Base-by-base conservation (phyloP, 1,284 basidiomycete genomes). In the Afroboletus lepidellus region DNA sequence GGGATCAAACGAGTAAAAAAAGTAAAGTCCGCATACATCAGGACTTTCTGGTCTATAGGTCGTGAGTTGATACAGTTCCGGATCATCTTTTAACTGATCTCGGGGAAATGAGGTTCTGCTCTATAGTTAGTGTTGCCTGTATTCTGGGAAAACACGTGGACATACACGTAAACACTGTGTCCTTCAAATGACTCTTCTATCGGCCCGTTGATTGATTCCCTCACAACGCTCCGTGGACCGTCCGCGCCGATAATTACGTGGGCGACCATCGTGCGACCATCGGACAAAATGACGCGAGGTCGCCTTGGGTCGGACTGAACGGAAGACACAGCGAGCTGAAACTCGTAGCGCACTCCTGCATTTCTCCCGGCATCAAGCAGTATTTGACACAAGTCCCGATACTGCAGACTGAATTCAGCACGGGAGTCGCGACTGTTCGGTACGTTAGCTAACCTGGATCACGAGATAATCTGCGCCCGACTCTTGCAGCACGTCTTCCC, bases 401-500 rank as follows among this genome's bases (percentile, higher is more conserved):
- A 69, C 77, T 82, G 58, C 21, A 51, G 34, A 41, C 53, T 51
- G 49, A n/a, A 29, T 46, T 59, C 36, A 57, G 45, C 23, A 44
- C 27, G 50, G 29, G 53, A 16, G 33, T 34, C 1, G 20, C 21
- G 8, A 24, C 5, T 7, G 32, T 9, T 29, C 20, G 18, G 37
- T 33, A 4, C 12, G 12, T 12, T 16, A 34, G 64, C 74, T 55
- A 52, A 79, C 79, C 58, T 75, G 69, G 57, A 80, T 73, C 47
- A 81, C 62, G 41, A 77, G 62, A 56, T 81, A 81, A 20, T 79
- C 75, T 1, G 76, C 80, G 7, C 81, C 81, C 0, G 77, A 75
- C 54, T 82, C 81, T 48, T 73, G 66, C 52, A 84, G 72, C 7
- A 83, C 72, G 27, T 78, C 76, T 46, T 79, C 73, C 52, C 72